Base-by-base conservation (phyloP, 257 asterid genomes). In the Capsicum baccatum region DNA sequence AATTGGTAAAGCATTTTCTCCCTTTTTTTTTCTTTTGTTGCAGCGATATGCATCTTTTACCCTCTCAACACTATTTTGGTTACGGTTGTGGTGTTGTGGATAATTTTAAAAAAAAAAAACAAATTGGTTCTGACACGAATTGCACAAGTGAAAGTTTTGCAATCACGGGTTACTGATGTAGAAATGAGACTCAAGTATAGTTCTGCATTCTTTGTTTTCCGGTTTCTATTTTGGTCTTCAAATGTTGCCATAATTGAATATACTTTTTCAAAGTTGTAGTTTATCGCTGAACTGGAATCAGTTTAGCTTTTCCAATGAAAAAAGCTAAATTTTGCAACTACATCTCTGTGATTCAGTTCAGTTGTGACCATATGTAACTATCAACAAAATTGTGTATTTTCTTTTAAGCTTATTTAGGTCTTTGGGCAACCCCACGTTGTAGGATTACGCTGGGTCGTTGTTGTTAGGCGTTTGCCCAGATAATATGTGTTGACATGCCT, bases 61-160 rank as follows among this genome's bases (percentile, higher is more conserved):
- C n/a, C 55, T 15, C 76, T 73, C 73, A 52, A 35, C 81, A 35
- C 35, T 39, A 44, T 37, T 76, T 39, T 68, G 47, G 21, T 19
- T 44, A 48, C 13, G 0, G 8, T 67, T 5, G 16, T 37, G 15
- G 5, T 67, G 14, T n/a, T 35, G 19, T 79, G 37, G 39, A 47
- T 73, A 69, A 83, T 66, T 66, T 26, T 26, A 26, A 26, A 26
- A 26, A 26, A 26, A 26, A 26, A 0, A 26, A 26, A 26, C 1
- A 26, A 26, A 84, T n/a, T 86, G 80, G 58, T 87, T 37, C 86
- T 86, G 52, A 82, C 88, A 94, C 97, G 99, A 94, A 89, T 87
- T 90, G 91, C 90, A 88, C 92, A 93, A 85, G 89, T 87, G 71
- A 87, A 83, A 84, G 71, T 89, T 55, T 89, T 93, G 90, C 94